A percentile compares a stretch with the other conserved stretches of the same genome.
Evolutionary conservation across 306 rosid species (phyloP).

Genomic region (Lathyrus sativus): DNA sequence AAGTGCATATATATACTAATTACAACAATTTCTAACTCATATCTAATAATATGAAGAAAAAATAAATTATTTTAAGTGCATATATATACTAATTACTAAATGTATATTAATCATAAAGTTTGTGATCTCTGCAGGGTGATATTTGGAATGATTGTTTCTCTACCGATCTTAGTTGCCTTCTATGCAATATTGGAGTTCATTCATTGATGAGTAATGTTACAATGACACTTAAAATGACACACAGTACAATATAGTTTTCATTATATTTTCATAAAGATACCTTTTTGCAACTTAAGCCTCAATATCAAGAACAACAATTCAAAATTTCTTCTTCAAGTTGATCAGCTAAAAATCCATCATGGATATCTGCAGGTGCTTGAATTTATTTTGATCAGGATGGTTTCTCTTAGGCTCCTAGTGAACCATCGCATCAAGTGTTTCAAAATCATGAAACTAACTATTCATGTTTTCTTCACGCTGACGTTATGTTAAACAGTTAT

Average conservation of each 20-base stretch:
- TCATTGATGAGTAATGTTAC: too few species aligned
- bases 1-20: too few species aligned
- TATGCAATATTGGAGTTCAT: slow-evolving; percentile 67
- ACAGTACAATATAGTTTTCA: too few species aligned
- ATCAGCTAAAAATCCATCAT: slow-evolving; percentile 1
- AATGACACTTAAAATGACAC: too few species aligned
- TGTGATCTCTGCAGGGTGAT: slow-evolving; percentile 66
- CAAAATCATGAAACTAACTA: slow-evolving; percentile 20
- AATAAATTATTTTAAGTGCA: too few species aligned
- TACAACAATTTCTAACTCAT: too few species aligned
- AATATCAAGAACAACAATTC: background rate
- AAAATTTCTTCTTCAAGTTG: background rate
- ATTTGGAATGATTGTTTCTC: slow-evolving; percentile 78
- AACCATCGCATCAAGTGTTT: slow-evolving; percentile 19
- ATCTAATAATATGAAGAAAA: too few species aligned
- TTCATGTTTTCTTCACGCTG: slow-evolving; percentile 5
- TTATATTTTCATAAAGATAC: background rate
- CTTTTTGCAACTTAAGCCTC: background rate
- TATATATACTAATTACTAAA: background rate
- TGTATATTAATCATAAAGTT: background rate
- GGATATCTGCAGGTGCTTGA: background rate
- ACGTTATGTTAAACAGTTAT: too few species aligned
- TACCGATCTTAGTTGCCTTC: slow-evolving; percentile 71
- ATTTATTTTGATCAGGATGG: slow-evolving; percentile 8
- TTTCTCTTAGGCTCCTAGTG: background rate